Evolutionary conservation across 169 alveolate genomes (phyloP), one percentile per base, ranked within the genome.

Genomic region (Eimeria tenella): DNA sequence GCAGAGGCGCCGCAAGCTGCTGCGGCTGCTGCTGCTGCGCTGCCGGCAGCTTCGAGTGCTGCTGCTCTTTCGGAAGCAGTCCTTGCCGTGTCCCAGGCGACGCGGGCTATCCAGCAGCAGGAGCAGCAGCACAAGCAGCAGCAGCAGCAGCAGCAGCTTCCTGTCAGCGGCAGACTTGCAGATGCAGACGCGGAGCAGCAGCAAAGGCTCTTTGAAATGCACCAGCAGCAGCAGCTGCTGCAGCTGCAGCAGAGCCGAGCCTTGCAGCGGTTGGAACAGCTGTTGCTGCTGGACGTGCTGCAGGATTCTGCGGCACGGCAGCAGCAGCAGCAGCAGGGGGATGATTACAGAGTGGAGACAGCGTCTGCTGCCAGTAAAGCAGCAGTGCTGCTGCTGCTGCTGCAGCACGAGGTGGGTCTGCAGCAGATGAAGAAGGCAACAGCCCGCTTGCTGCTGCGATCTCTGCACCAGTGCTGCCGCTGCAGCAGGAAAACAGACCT

Each of bases 31-130:
- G 82, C 82, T 21, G 82, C 82, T 8, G 82, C 82, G 82, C 82
- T 31, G 86, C 63, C 23, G 86, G 63, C 49, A 62, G 50, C 17
- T 13, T 11, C 86, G 15, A 6, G 11, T 75, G 82, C 50, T 21
- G 82, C 25, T 5, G 63, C 86, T 4, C 25, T 75, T 13, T 4
- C 86, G 9, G 86, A 25, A 13, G 86, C 86, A 8, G 52, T 75
- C 23, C 86, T 19, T 62, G 5, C 25, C 23, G 86, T 52, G 7
- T 5, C 65, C 15, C 65, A 75, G 63, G n/a, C 86, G 4, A 75
- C 86, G 25, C 86, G 63, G 86, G 86, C 86, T 13, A 58, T 75
- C 63, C 86, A 75, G 86, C 86, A 50, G 86, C 86, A 49, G 65
- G 8, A 75, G 63, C 65, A 31, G 63, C 86, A 75, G 63, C 86